Evolutionary conservation across 306 rosid species (phyloP), one percentile per base, ranked within the genome.

Genomic region (Cucurbita moschata): DNA sequence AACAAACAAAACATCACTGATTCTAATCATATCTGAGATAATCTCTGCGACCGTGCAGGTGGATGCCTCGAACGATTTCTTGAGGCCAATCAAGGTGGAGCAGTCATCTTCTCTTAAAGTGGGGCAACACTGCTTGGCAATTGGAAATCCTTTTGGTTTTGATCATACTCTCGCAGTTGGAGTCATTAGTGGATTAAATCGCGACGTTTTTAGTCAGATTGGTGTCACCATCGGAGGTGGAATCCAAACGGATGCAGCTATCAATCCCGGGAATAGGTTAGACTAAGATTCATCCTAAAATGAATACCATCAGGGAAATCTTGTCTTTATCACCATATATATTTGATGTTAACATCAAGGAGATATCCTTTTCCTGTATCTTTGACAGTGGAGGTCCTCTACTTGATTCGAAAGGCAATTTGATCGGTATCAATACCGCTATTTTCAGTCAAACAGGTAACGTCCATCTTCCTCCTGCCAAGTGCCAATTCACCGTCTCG

Each of bases 191-290:
- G 97, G 99, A 75, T 84, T 94, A 72, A 84, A 94, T 56, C 88
- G 97, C 65, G 99, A 94, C 78, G 91, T 94, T 58, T 87, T 82
- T 57, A 89, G 99, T 84, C 90, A 88, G 83, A 78, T 92, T 4
- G 99, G 99, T 52, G 99, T 91, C 78, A 91, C 97, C 79, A 94
- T 94, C 73, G 92, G 95, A 16, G 95, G 99, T 47, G 99, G 99
- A 77, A 87, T 94, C 79, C 96, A 94, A 81, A 94, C 99, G 18
- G 99, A 94, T 80, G 99, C 97, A 6, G 92, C 96, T 72, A 91
- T 94, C 72, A 94, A 94, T 85, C 99, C 99, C 3, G 97, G 99
- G 69, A 94, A 94, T 86, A 91, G 97, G 99, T 91, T 50, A 71
- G 70, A 35, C 8, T 35, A 21, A 23, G 16, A 60, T 68, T 76